A percentile compares a stretch with the other conserved stretches of the same genome.
Evolutionary conservation across 139 green algal species (phyloP).

Genomic region (Deuterostichococcus epilithicus): DNA sequence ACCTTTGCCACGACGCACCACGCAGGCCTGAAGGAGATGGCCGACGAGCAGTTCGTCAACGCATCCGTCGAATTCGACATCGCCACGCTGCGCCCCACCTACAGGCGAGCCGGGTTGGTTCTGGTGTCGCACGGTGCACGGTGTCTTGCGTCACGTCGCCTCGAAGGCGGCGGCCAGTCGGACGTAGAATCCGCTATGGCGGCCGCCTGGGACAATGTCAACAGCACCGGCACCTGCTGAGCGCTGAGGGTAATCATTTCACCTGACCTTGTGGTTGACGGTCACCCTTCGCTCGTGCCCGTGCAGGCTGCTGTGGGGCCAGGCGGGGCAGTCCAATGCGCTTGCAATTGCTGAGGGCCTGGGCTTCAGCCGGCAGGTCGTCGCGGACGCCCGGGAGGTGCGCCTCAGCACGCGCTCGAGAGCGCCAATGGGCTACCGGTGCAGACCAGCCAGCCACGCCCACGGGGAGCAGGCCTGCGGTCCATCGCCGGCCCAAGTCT

Average conservation of each 20-base stretch:
- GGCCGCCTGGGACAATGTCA: too few species aligned
- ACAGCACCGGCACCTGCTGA: neutral
- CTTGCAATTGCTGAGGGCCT: slow-evolving; percentile 51
- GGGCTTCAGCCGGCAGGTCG: slow-evolving; percentile 41
- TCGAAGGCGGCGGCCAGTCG: too few species aligned
- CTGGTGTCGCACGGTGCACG: too few species aligned
- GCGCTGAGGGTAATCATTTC: neutral
- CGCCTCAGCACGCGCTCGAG: too few species aligned
- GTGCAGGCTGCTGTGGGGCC: slow-evolving; percentile 44
- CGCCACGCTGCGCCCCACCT: slow-evolving; percentile 54
- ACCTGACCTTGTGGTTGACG: neutral
- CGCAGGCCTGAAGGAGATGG: slow-evolving; percentile 48
- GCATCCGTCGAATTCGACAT: slow-evolving; percentile 63
- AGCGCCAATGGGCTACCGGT: too few species aligned
- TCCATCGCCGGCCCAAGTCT: too few species aligned
- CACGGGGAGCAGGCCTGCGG: too few species aligned
- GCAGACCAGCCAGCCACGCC: too few species aligned
- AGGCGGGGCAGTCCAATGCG: slow-evolving; percentile 44
- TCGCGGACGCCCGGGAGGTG: slow-evolving; percentile 40
- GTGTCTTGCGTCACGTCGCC: too few species aligned
- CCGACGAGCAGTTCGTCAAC: slow-evolving; percentile 41
- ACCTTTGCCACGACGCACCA: slow-evolving; percentile 66
- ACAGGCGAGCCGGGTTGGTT: slow-evolving; percentile 20
- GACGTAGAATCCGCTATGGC: too few species aligned
- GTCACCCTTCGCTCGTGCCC: neutral